phyloP scores from a whole-genome alignment of 768 basidiomycete species.

The Terana coerulea region DNA sequence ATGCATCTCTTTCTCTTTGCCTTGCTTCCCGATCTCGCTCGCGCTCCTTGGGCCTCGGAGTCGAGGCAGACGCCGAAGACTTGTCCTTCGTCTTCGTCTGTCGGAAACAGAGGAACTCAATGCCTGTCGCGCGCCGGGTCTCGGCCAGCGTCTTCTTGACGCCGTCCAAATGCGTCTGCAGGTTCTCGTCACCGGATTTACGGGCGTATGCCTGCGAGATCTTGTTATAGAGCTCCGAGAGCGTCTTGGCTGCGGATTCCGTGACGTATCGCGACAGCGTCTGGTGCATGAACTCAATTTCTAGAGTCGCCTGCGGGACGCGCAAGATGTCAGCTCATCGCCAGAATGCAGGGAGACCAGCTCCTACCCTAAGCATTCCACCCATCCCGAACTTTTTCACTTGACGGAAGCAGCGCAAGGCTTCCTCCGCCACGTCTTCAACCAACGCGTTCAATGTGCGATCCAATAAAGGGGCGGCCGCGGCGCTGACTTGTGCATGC shows the following conservation, averaged over 20 bases:
- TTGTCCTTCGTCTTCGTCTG: conserved; percentile 39
- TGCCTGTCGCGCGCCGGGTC: conserved; percentile 84
- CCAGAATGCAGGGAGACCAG: not conserved
- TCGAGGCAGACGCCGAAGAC: conserved; percentile 1
- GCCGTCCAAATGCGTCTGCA: conserved; percentile 84
- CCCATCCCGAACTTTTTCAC: conserved; percentile 95
- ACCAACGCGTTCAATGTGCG: conserved; percentile 80
- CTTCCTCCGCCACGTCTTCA: conserved; percentile 78
- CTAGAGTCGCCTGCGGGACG: conserved; percentile 81
- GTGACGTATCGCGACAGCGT: conserved; percentile 88
- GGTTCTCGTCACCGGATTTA: conserved; percentile 78
- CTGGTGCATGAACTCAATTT: conserved; percentile 99
- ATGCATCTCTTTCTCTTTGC: not conserved
- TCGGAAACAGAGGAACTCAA: conserved; percentile 94
- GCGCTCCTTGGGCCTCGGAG: not conserved
- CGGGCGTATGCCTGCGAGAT: conserved; percentile 92
- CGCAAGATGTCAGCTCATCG: conserved; percentile 2
- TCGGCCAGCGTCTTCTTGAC: conserved; percentile 90
- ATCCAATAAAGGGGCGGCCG: conserved; percentile 75
- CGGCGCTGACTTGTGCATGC: conserved; percentile 84
- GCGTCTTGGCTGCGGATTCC: conserved; percentile 70
- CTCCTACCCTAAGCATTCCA: conserved; percentile 92
- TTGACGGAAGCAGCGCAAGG: conserved; percentile 81
- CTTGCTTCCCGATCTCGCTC: not conserved
- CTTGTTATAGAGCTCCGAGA: conserved; percentile 90